A percentile compares a stretch with the other conserved stretches of the same genome.
phyloP scores from a whole-genome alignment of 1,284 basidiomycete species.

The Ustilago crameri region DNA sequence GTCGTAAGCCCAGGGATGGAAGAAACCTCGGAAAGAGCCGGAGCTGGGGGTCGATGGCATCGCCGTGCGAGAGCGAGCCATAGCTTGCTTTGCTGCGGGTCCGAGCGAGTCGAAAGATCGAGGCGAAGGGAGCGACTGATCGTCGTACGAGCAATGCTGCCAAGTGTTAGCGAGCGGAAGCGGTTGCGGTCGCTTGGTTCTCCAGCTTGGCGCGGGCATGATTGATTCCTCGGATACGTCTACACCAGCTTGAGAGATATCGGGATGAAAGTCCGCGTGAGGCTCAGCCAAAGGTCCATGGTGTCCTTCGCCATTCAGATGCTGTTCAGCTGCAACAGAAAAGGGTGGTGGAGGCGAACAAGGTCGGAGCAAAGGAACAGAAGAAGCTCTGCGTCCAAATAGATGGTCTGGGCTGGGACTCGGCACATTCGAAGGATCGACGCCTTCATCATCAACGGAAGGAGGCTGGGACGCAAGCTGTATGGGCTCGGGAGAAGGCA shows the following conservation, averaged over 20 bases:
- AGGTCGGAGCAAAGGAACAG: slow-evolving; percentile 11
- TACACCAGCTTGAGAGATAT: background rate
- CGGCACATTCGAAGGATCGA: background rate
- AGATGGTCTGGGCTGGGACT: background rate
- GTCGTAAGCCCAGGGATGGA: slow-evolving; percentile 43
- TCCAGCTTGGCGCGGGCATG: slow-evolving; percentile 39
- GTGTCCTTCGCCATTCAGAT: background rate
- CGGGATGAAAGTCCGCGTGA: background rate
- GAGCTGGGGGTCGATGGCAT: slow-evolving; percentile 37
- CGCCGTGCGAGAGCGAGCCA: slow-evolving; percentile 21
- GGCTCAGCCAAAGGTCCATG: too few species aligned
- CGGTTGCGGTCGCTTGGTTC: slow-evolving; percentile 18
- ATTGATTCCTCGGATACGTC: background rate
- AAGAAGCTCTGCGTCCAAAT: slow-evolving; percentile 28
- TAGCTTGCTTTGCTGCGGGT: slow-evolving; percentile 1
- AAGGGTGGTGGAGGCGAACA: slow-evolving; percentile 24
- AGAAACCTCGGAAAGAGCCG: slow-evolving; percentile 35
- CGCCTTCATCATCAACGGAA: slow-evolving; percentile 3
- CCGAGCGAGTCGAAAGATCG: slow-evolving; percentile 21
- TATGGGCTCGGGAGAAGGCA: slow-evolving; percentile 18
- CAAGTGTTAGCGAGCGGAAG: slow-evolving; percentile 40
- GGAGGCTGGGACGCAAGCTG: slow-evolving; percentile 13
- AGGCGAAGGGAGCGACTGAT: slow-evolving; percentile 42
- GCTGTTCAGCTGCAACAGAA: background rate
- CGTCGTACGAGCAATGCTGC: slow-evolving; percentile 38